Evolutionary conservation across 805 yeast species (phyloP).

Genomic region (Teunomyces gatunensis): DNA sequence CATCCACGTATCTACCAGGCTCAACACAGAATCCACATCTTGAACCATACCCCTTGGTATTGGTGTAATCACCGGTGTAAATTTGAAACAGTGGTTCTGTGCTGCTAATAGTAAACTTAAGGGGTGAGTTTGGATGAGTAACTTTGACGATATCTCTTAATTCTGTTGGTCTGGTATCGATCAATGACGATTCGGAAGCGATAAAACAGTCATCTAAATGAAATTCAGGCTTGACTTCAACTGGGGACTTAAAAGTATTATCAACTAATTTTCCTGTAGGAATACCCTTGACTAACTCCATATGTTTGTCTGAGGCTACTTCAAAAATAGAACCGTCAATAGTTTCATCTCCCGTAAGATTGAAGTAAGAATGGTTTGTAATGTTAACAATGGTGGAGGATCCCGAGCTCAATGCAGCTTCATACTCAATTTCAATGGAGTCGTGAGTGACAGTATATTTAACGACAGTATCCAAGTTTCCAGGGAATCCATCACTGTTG

Average conservation of each 20-base stretch:
- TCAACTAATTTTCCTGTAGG: constrained; percentile 47
- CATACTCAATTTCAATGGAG: constrained; percentile 49
- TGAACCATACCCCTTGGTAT: constrained; percentile 35
- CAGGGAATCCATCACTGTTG: constrained; percentile 60
- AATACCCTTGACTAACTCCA: constrained; percentile 42
- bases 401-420: constrained; percentile 32
- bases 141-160: constrained; percentile 42
- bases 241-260: constrained; percentile 18
- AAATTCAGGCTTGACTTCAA: constrained; percentile 19
- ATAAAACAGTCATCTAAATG: constrained; percentile 46
- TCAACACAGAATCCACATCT: constrained; percentile 61
- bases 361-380: constrained; percentile 66
- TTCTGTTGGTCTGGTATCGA: constrained; percentile 48
- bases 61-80: constrained; percentile 57
- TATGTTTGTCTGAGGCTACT: constrained; percentile 35
- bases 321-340: constrained; percentile 32
- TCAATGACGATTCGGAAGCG: constrained; percentile 30
- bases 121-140: constrained; percentile 41
- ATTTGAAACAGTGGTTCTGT: constrained; percentile 70
- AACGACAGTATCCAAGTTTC: constrained; percentile 46
- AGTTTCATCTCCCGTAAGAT: constrained; percentile 31
- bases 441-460: constrained; percentile 42
- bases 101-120: constrained; percentile 43
- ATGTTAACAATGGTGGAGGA: constrained; percentile 51
- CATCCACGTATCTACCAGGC: constrained; percentile 58